phyloP scores from a whole-genome alignment of 805 yeast genomes.

The Kuraishia capsulata region DNA sequence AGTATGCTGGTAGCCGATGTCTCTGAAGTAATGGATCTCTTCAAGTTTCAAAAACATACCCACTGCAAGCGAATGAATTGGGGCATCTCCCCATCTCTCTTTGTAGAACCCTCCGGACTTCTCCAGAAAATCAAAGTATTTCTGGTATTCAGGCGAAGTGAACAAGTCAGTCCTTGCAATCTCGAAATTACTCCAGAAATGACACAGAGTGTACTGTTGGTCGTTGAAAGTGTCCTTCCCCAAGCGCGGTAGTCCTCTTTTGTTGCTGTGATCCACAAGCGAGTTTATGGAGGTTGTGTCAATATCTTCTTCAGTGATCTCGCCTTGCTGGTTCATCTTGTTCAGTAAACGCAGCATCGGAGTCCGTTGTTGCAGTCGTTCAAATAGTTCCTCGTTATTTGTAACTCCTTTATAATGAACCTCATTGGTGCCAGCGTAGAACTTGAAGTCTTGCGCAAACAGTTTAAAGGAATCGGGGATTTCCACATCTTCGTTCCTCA shows the following conservation, averaged over 20 bases:
- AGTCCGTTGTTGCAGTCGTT: constrained; percentile 13
- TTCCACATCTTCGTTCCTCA: constrained; percentile 34
- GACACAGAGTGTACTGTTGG: constrained; percentile 70
- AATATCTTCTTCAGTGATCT: constrained; percentile 10
- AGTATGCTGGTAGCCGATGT: constrained; percentile 83
- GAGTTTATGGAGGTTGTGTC: constrained; percentile 23
- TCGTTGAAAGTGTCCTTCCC: constrained; percentile 52
- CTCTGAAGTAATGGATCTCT: constrained; percentile 85
- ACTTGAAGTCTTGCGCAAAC: constrained; percentile 35
- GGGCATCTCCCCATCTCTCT: constrained; percentile 98
- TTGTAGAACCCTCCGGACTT: constrained; percentile 72
- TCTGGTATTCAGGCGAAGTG: constrained; percentile 51
- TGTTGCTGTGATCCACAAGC: constrained; percentile 28
- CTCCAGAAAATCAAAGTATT: constrained; percentile 65
- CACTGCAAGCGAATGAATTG: constrained; percentile 81
- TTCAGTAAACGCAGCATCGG: constrained; percentile 13
- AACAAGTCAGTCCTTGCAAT: constrained; percentile 79
- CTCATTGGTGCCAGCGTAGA: constrained; percentile 23
- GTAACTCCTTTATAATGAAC: constrained; percentile 17
- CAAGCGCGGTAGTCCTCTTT: constrained; percentile 18
- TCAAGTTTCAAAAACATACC: constrained; percentile 61
- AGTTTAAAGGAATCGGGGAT: constrained; percentile 65
- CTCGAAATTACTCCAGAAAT: constrained; percentile 92
- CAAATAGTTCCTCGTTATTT: constrained; percentile 16
- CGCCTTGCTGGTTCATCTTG: constrained; percentile 2